phyloP scores from a whole-genome alignment of 2,329 filamentous ascomycete species.

The Aspergillus fumigatiaffinis region DNA sequence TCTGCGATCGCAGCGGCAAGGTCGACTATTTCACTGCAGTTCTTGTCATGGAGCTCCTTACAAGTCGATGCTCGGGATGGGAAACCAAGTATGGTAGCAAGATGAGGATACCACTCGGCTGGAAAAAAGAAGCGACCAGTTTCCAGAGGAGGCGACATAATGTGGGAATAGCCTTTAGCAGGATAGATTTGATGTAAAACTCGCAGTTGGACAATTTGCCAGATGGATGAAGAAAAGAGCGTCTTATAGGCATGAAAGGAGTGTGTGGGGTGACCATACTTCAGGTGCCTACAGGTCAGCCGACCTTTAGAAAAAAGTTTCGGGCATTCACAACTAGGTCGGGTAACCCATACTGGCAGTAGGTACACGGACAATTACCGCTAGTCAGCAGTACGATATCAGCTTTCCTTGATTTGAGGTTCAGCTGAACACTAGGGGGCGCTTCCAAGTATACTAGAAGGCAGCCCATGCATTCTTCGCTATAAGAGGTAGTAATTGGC shows the following conservation, averaged over 20 bases:
- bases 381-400: background rate
- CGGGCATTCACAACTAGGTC: too few relatives aligned
- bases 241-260: background rate
- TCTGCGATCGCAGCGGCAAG: constrained; percentile 15
- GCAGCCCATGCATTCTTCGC: background rate
- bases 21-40: constrained; percentile 12
- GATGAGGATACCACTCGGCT: constrained; percentile 9
- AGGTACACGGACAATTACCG: background rate
- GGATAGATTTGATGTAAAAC: background rate
- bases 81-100: constrained; percentile 7
- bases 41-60: constrained; percentile 3
- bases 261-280: too few relatives aligned
- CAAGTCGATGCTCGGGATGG: constrained; percentile 9
- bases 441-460: background rate
- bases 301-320: too few relatives aligned
- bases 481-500: background rate
- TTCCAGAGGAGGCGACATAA: background rate
- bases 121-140: constrained; percentile 5
- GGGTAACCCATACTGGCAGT: background rate
- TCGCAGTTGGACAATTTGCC: background rate
- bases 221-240: background rate
- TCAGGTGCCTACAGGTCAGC: too few relatives aligned
- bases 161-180: background rate
- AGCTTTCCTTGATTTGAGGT: background rate
- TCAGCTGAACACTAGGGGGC: background rate